Base-by-base conservation (phyloP, 2,329 filamentous ascomycete species). In the Rosellinia necatrix region DNA sequence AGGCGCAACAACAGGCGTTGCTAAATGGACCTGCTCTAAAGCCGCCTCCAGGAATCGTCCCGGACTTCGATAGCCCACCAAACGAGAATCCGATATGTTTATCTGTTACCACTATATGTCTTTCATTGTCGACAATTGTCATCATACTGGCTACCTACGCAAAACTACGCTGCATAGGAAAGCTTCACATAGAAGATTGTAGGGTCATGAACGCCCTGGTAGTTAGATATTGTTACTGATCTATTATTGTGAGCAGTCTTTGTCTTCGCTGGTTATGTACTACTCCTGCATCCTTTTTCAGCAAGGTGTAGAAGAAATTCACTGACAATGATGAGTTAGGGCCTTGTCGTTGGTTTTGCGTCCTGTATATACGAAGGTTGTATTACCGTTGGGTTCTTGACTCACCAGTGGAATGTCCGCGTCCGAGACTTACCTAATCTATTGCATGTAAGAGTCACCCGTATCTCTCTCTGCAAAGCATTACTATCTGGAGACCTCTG, bases 321-420 rank as follows among this genome's bases (percentile, higher is more conserved):
- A 29, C 22, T 13, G 25, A 6, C 15, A 12, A 29, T n/a, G n/a
- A n/a, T n/a, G n/a, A n/a, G n/a, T 22, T 25, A 56, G 53, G 53
- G 37, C 13, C 37, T 56, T 22, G 40, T 29, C 17, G 29, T 56
- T n/a, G 40, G 46, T 13, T 27, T 49, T 41, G 12, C 13, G 8
- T 49, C 22, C 38, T 37, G 29, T 17, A 2, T 44, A 27, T 56
- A 49, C 30, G 19, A 41, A n/a, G n/a, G n/a, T n/a, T n/a, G n/a
- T n/a, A n/a, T n/a, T 15, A 21, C 12, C 3, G 9, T 47, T 25
- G 56, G 60, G 6, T 47, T 29, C 25, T 60, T 53, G 15, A 46
- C 58, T 15, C 57, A 62, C 21, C 51, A 56, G 44, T 62, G 60
- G 60, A 38, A 62, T 19, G 17, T 58, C 5, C 35, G 53, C 21